Base-by-base conservation (phyloP, 164 flowering plant genomes). In the Chloranthus sessilifolius region DNA sequence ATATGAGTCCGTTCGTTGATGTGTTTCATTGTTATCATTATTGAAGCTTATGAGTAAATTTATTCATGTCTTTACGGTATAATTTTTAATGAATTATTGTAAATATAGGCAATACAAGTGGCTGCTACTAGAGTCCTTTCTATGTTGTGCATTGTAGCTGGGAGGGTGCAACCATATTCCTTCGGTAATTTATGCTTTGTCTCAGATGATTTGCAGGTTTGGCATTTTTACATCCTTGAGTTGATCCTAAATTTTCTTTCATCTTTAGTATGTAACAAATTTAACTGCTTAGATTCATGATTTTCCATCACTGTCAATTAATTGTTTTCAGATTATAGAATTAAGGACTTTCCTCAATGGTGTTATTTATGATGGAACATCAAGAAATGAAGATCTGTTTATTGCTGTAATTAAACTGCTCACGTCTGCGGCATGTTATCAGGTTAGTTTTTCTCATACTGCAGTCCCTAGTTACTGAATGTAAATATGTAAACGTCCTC, bases 71-170 rank as follows among this genome's bases (percentile, higher is more conserved):
- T n/a, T n/a, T n/a, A n/a, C n/a, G n/a, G n/a, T n/a, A n/a, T n/a
- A n/a, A n/a, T n/a, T n/a, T n/a, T n/a, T n/a, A n/a, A n/a, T n/a
- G n/a, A n/a, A n/a, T n/a, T n/a, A n/a, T n/a, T n/a, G n/a, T n/a
- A n/a, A n/a, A n/a, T 78, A 69, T 74, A 91, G 98, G 77, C 64
- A 40, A 81, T 94, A 59, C 99, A 88, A 77, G 64, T 73, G 30
- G 75, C 74, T 57, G 91, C 97, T 58, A 74, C 86, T 19, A 79
- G 70, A 53, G 74, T 84, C 39, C 72, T 94, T 16, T 79, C 88
- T 1, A 56, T 42, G 61, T 56, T 94, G 38, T 77, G 81, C 48
- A 35, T 46, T 29, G 26, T 69, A 29, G 78, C 85, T 30, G 85
- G 84, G 53, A 64, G 50, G 56, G 55, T 59, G 24, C 74, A 74